Evolutionary conservation across 441 rosid species (phyloP).

Genomic region (Theobroma grandiflorum): DNA sequence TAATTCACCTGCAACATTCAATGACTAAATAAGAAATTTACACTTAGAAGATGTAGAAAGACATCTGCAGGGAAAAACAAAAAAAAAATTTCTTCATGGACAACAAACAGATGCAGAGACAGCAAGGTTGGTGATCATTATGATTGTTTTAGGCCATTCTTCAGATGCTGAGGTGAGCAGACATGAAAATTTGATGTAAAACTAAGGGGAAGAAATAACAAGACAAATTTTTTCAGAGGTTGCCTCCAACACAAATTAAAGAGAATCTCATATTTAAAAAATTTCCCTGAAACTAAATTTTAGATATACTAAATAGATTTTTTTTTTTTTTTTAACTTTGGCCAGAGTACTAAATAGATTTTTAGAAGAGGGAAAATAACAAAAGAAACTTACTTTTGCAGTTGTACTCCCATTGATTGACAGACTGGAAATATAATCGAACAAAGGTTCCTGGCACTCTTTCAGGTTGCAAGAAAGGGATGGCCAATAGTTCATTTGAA

Average conservation of each 20-base stretch:
- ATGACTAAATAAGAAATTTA: neutral
- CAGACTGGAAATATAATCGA: slow-evolving; percentile 70
- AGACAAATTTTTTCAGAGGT: neutral
- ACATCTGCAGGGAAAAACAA: neutral
- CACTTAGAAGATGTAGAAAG: neutral
- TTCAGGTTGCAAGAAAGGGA: slow-evolving; percentile 79
- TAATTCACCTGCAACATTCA: slow-evolving; percentile 62
- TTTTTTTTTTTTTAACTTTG: no score
- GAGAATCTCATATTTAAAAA: neutral
- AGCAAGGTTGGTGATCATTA: neutral
- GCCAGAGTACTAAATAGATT: neutral
- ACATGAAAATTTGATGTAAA: neutral
- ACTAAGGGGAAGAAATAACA: neutral
- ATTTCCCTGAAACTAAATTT: neutral
- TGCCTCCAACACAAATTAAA: neutral
- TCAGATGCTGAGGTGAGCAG: neutral
- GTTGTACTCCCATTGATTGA: slow-evolving; percentile 84
- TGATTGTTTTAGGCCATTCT: slow-evolving; percentile 6
- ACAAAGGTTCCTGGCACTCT: slow-evolving; percentile 91
- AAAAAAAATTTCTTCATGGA: neutral
- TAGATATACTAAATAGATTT: neutral
- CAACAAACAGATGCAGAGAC: neutral
- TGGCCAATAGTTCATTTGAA: slow-evolving; percentile 99
- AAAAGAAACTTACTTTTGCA: slow-evolving; percentile 59
- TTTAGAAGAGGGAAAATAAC: slow-evolving; percentile 12